Evolutionary conservation across 1,284 basidiomycete genomes (phyloP), one percentile per base, ranked within the genome.

Genomic region (Anthracocystis setariae): DNA sequence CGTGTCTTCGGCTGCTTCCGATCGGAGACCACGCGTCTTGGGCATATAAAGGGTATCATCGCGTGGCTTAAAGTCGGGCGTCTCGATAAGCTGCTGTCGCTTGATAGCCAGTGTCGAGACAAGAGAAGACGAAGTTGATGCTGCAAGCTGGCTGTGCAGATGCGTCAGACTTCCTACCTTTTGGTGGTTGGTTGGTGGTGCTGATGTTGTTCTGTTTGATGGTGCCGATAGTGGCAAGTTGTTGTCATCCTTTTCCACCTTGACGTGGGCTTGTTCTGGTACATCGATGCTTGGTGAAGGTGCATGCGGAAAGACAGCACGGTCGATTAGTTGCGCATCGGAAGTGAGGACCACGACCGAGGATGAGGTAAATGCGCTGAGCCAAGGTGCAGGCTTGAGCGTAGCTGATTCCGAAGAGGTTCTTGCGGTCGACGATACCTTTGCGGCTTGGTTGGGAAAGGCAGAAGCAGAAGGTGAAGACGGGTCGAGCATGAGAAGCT

Each of bases 1-100:
- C 2, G 90, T 91, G 82, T 93, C 92, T 64, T 87, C 86, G 8
- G 60, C 63, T 4, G 72, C 66, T 33, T 72, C 66, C 21, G 63
- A 65, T 5, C 67, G 54, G 3, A 74, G 50, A 13, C 71, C 67
- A 38, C 76, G 66, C 9, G 76, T 78, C 39, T 78, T 78, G 33
- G 74, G 70, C 72, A 76, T 73, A 51, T 73, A 59, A 40, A 64
- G 68, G 8, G 64, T 63, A 21, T 74, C 74, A 43, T 78, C 76
- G 18, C 76, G 42, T 21, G 53, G 62, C 35, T 65, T 63, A 52
- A 78, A 78, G 33, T 78, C 72, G 2, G 76, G 76, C 21, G 76
- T 78, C 57, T 78, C 76, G 53, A 78, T 78, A 23, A 73, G 62
- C 53, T 65, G 56, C 33, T 71, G 68, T 9, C 68, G 47, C 20